Evolutionary conservation across 805 yeast species (phyloP).

Genomic region (Sporopachydermia quercuum): DNA sequence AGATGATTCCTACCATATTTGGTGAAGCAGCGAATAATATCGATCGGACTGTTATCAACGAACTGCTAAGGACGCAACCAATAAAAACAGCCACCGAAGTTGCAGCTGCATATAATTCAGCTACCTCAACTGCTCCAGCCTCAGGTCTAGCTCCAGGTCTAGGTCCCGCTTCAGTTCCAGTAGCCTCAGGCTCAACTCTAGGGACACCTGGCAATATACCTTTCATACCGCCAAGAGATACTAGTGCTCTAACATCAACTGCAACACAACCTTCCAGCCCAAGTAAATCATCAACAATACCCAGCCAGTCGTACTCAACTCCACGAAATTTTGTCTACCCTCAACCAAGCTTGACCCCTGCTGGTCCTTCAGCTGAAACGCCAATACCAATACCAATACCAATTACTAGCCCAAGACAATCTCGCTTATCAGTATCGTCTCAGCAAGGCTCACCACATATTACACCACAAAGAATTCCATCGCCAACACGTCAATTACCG

Average conservation of each 20-base stretch:
- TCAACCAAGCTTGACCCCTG: not conserved
- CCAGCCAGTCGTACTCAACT: not conserved
- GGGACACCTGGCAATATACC: too few relatives aligned
- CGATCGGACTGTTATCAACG: conserved; percentile 8
- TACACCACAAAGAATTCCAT: conserved; percentile 5
- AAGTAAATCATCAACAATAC: not conserved
- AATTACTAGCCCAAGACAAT: conserved; percentile 4
- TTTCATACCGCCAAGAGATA: too few relatives aligned
- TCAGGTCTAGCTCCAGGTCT: not conserved
- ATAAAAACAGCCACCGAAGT: not conserved
- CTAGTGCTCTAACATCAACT: too few relatives aligned
- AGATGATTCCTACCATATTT: conserved; percentile 47
- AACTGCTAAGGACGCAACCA: not conserved
- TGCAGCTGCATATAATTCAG: not conserved
- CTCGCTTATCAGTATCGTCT: conserved; percentile 1
- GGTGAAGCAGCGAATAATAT: conserved; percentile 18
- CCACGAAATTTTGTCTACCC: not conserved
- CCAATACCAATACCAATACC: too few relatives aligned
- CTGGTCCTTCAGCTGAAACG: not conserved
- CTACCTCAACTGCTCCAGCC: not conserved
- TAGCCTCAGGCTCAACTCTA: too few relatives aligned
- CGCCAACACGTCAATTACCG: conserved; percentile 1
- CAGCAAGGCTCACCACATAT: conserved; percentile 4
- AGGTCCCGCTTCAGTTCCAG: too few relatives aligned
- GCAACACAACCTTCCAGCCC: too few relatives aligned